Base-by-base conservation (phyloP, 345 rosid species). In the Viola odorata region DNA sequence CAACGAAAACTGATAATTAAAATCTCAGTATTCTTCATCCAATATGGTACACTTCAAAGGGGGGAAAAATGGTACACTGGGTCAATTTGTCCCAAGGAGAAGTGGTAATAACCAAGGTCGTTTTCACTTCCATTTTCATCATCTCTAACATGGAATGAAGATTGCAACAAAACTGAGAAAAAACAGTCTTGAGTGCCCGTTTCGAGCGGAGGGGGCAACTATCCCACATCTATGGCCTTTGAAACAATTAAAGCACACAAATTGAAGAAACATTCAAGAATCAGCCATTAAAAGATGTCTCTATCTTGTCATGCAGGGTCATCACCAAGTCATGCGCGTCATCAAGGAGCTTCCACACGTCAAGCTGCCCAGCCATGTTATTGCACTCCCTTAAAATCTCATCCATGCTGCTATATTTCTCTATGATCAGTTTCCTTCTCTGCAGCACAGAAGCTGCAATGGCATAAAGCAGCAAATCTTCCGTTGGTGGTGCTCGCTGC, bases 401-500 rank as follows among this genome's bases (percentile, higher is more conserved):
- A 51, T 91, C 99, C 99, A 88, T 85, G 78, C 89, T 86, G 77
- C 73, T 83, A 39, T 84, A 91, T 73, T 84, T 90, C 79, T 90
- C 91, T 45, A 90, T 88, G 57, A 94, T 91, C 64, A 86, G 54
- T 78, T 94, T 94, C 82, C 96, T 85, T 73, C 80, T 85, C 82
- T 91, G 92, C 65, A 94, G 64, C 9, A 94, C 99, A 1, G 91
- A 88, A 62, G 99, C 97, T 0, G 99, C 96, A 59, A 95, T 82
- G 0, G 84, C 96, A 44, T 82, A 95, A 3, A 95, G 81, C 82
- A 95, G 60, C 57, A 95, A 58, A 84, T 95, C 95, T 3, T 95
- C 95, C 0, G 95, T 86, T 0, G 99, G 99, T 3, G 97, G 97
- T 1, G 91, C 92, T 0, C 82, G 73, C 70, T 84, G 95, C 66